Percentiles rank a stretch among this genome's conserved stretches.
These are phyloP conservation scores for Calycina herbarum DNA, from an alignment of 2,329 filamentous ascomycete genomes.

Conservation along the genomic window DNA sequence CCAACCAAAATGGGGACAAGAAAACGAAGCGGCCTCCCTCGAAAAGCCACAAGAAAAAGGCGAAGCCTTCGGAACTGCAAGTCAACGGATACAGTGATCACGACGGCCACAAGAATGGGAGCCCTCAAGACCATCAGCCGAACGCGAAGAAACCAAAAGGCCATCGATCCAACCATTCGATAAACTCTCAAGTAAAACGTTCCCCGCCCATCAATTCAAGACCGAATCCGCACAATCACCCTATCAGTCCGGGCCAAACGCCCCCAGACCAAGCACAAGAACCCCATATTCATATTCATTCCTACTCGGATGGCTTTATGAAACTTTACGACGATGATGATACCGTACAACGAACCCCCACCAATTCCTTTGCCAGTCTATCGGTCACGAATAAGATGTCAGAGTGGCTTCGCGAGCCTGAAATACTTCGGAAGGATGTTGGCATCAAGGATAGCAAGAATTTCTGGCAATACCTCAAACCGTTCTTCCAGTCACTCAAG, in stretches of 20 bases:
- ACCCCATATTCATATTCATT: slow-evolving; percentile 54
- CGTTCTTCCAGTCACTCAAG: slow-evolving; percentile 27
- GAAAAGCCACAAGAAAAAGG: slow-evolving; percentile 87
- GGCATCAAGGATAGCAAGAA: slow-evolving; percentile 62
- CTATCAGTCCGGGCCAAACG: slow-evolving; percentile 75
- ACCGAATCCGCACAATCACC: slow-evolving; percentile 55
- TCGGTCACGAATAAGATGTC: slow-evolving; percentile 73
- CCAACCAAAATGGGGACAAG: slow-evolving; percentile 56
- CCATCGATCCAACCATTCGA: slow-evolving; percentile 76
- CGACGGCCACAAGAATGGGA: slow-evolving; percentile 48
- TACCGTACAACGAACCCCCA: slow-evolving; percentile 57
- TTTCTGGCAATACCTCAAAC: slow-evolving; percentile 60
- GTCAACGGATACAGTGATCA: slow-evolving; percentile 66
- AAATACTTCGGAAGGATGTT: slow-evolving; percentile 66
- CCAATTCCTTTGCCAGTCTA: slow-evolving; percentile 78
- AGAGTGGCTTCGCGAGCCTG: slow-evolving; percentile 74
- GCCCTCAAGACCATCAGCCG: slow-evolving; percentile 50
- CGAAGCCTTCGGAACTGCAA: slow-evolving; percentile 67
- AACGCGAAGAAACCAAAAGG: slow-evolving; percentile 79
- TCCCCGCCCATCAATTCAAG: slow-evolving; percentile 64
- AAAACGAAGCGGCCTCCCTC: slow-evolving; percentile 72
- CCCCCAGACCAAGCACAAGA: slow-evolving; percentile 65
- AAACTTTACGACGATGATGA: slow-evolving; percentile 68
- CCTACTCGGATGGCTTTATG: slow-evolving; percentile 75
- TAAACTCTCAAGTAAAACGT: slow-evolving; percentile 67